Base-by-base conservation (phyloP, 352 stramenopile species). In the Phytophthora cajani region DNA sequence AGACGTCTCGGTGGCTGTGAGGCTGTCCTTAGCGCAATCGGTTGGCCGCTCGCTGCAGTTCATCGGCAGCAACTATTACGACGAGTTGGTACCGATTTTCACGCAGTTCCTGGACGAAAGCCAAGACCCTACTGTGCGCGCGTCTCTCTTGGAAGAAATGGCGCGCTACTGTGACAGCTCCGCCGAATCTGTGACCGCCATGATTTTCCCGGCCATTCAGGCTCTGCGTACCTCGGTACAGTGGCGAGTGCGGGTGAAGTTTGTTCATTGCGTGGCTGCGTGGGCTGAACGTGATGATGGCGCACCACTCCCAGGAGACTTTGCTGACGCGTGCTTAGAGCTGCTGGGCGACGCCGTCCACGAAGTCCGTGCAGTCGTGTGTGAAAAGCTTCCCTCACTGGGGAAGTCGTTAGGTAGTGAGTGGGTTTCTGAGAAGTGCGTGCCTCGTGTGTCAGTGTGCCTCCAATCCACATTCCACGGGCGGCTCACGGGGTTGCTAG, bases 201-300 rank as follows among this genome's bases (percentile, higher is more conserved):
- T 93, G 82, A 85, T 91, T 54, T 82, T 93, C 21, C 82, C 88
- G 0, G 84, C 81, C 6, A 82, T 95, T 58, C 80, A 91, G 65
- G 80, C 82, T 8, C 75, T 95, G 10, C 75, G 74, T 32, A 77
- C 81, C 36, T 94, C 88, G n/a, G 64, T 76, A 12, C 82, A 91
- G 62, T 97, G 89, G 89, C 87, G 89, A 55, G 84, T 94, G 21
- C 89, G 89, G 19, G 82, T 97, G 23, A 93, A 94, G 55, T 95
- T 91, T 75, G 86, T 94, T 42, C 81, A 97, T 69, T 94, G 89
- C 56, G 85, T 97, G 42, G 85, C 79, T 49, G 85, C 88, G 5
- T 97, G 88, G 88, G 84, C 85, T 5, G 86, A 90, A 58, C 86
- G 86, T 54, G 74, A 78, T 0, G 85, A 94, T 58, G 82, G 82